A percentile compares a stretch with the other conserved stretches of the same genome.
These are phyloP conservation scores for Coniella lustricola DNA, from an alignment of 2,329 filamentous ascomycete genomes.

Conservation along the genomic window DNA sequence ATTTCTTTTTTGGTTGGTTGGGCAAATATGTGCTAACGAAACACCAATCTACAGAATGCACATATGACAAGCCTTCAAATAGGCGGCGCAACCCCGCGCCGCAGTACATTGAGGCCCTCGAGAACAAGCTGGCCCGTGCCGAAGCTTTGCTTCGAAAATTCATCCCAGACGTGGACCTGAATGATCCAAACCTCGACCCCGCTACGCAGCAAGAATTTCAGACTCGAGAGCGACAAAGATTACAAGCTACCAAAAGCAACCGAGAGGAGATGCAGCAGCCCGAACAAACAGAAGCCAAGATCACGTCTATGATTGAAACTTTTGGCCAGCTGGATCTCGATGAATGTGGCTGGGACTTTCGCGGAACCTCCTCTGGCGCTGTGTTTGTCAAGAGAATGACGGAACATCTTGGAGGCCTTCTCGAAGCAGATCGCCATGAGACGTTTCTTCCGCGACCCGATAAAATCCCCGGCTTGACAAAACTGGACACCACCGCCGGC, in stretches of 20 bases:
- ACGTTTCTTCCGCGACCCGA: slow-evolving; percentile 50
- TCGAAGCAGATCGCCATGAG: slow-evolving; percentile 56
- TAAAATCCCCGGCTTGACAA: slow-evolving; percentile 40
- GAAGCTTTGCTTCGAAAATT: slow-evolving; percentile 73
- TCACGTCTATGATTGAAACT: slow-evolving; percentile 92
- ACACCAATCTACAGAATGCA: slow-evolving; percentile 62
- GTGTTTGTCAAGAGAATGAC: slow-evolving; percentile 84
- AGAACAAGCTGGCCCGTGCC: slow-evolving; percentile 73
- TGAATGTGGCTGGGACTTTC: slow-evolving; percentile 90
- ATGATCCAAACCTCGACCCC: slow-evolving; percentile 76
- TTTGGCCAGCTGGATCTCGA: slow-evolving; percentile 88
- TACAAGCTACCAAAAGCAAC: slow-evolving; percentile 36
- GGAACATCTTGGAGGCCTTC: slow-evolving; percentile 74
- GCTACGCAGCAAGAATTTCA: slow-evolving; percentile 63
- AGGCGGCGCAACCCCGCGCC: slow-evolving; percentile 83
- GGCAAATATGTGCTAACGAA: not conserved
- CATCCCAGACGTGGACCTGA: slow-evolving; percentile 76
- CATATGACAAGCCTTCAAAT: slow-evolving; percentile 92
- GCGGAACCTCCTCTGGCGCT: slow-evolving; percentile 84
- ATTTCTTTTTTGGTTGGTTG: too few species aligned
- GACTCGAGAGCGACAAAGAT: slow-evolving; percentile 45
- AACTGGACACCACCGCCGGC: slow-evolving; percentile 56
- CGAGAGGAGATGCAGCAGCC: slow-evolving; percentile 26
- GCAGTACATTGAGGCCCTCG: slow-evolving; percentile 86
- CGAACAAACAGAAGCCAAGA: slow-evolving; percentile 58